phyloP scores from a whole-genome alignment of 495 filamentous ascomycete genomes.

The Daldinia childiae region DNA sequence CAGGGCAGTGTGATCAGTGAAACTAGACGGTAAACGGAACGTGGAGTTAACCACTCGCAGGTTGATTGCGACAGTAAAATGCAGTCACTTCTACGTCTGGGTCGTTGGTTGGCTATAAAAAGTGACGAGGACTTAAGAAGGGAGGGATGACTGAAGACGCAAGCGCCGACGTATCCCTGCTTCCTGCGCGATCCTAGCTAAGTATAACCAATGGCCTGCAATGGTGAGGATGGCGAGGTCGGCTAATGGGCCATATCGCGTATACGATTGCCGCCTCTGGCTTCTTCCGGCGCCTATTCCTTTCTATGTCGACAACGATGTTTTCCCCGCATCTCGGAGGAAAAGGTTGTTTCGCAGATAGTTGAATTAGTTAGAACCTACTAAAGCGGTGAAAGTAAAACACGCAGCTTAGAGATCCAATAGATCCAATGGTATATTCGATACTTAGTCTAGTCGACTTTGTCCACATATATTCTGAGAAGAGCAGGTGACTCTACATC shows the following conservation, averaged over 20 bases:
- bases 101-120: slow-evolving; percentile 50
- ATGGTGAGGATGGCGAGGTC: slow-evolving; percentile 36
- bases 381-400: slow-evolving; percentile 33
- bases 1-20: slow-evolving; percentile 41
- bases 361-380: slow-evolving; percentile 1
- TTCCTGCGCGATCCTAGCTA: slow-evolving; percentile 39
- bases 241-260: slow-evolving; percentile 44
- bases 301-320: not conserved
- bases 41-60: slow-evolving; percentile 29
- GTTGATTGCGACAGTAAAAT: slow-evolving; percentile 27
- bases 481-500: slow-evolving; percentile 21
- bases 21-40: slow-evolving; percentile 43
- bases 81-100: slow-evolving; percentile 35
- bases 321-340: slow-evolving; percentile 40
- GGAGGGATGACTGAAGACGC: slow-evolving; percentile 44
- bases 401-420: not conserved
- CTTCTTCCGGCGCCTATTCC: slow-evolving; percentile 40
- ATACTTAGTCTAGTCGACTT: slow-evolving; percentile 1
- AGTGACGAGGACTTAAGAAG: slow-evolving; percentile 39
- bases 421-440: slow-evolving; percentile 10
- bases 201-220: slow-evolving; percentile 45
- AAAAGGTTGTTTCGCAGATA: slow-evolving; percentile 9
- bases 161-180: slow-evolving; percentile 47
- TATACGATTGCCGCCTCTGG: slow-evolving; percentile 34
- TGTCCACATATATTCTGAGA: slow-evolving; percentile 14